A percentile compares a stretch with the other conserved stretches of the same genome.
Evolutionary conservation across 192 early-diverging fungal genomes (phyloP).

Genomic region (Pecoramyces ruminantium): DNA sequence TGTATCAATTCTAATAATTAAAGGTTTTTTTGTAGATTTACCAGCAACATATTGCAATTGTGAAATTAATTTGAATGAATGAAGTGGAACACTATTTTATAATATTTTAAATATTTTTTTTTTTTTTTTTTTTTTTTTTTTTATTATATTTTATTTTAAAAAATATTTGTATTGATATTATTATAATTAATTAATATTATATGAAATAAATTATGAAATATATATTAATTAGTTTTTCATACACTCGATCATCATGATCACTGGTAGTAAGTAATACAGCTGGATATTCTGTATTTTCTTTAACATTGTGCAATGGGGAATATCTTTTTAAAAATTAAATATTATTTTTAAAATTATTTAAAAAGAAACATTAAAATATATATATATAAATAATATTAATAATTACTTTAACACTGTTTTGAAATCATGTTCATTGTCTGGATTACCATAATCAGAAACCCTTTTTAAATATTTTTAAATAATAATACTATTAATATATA

Average conservation of each 20-base stretch:
- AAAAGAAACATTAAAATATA: slow-evolving; percentile 1
- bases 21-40: slow-evolving; percentile 24
- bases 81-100: slow-evolving; percentile 21
- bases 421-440: slow-evolving; percentile 50
- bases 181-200: no score
- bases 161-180: no score
- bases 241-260: slow-evolving; percentile 53
- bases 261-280: slow-evolving; percentile 39
- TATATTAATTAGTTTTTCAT: no score
- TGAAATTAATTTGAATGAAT: slow-evolving; percentile 47
- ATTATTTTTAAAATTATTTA: slow-evolving; percentile 1
- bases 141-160: no score
- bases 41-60: slow-evolving; percentile 35
- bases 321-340: slow-evolving; percentile 8
- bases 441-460: not conserved
- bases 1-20: slow-evolving; percentile 40
- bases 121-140: no score
- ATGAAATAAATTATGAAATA: no score
- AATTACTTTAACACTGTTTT: slow-evolving; percentile 23
- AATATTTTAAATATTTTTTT: slow-evolving; percentile 1
- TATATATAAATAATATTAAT: not conserved
- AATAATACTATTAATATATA: no score
- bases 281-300: slow-evolving; percentile 25
- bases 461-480: not conserved
- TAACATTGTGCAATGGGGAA: slow-evolving; percentile 56